These are phyloP conservation scores for Marsdenia floribunda DNA, from an alignment of 257 asterid genomes.

Conservation along the genomic window DNA sequence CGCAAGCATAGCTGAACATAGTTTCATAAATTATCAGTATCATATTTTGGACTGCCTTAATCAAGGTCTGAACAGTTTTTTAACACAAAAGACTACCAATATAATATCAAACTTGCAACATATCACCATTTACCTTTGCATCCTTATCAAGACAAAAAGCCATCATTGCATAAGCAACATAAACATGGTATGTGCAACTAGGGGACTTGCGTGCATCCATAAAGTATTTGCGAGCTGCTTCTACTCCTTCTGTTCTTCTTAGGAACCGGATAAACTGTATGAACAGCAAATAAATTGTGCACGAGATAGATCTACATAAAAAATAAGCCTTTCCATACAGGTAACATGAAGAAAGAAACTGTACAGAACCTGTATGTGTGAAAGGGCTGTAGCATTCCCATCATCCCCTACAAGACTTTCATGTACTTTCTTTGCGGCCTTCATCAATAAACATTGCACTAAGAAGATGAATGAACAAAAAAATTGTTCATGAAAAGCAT, in stretches of 20 bases:
- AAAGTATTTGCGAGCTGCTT: conserved; percentile 90
- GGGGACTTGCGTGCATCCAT: conserved; percentile 92
- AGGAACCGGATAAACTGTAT: conserved; percentile 78
- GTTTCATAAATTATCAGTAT: background rate
- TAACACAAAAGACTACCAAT: background rate
- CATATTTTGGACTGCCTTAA: background rate
- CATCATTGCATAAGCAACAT: conserved; percentile 97
- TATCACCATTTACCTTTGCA: conserved; percentile 60
- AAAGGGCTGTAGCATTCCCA: conserved; percentile 63
- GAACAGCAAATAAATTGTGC: background rate
- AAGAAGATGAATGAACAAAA: conserved; percentile 15
- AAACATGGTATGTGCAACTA: conserved; percentile 91
- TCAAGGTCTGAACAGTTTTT: background rate
- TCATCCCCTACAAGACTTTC: conserved; percentile 88
- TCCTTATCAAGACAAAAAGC: conserved; percentile 97
- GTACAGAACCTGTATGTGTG: conserved; percentile 77
- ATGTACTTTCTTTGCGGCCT: conserved; percentile 87
- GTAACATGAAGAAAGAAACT: background rate
- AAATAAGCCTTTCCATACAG: background rate
- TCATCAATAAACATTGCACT: conserved; percentile 17
- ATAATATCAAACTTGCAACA: background rate
- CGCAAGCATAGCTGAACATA: background rate
- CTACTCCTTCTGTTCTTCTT: conserved; percentile 95
- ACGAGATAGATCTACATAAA: background rate
- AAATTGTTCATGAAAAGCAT: conserved; percentile 4